Evolutionary conservation across 345 rosid species (phyloP).

Genomic region (Bruguiera gymnorhiza): DNA sequence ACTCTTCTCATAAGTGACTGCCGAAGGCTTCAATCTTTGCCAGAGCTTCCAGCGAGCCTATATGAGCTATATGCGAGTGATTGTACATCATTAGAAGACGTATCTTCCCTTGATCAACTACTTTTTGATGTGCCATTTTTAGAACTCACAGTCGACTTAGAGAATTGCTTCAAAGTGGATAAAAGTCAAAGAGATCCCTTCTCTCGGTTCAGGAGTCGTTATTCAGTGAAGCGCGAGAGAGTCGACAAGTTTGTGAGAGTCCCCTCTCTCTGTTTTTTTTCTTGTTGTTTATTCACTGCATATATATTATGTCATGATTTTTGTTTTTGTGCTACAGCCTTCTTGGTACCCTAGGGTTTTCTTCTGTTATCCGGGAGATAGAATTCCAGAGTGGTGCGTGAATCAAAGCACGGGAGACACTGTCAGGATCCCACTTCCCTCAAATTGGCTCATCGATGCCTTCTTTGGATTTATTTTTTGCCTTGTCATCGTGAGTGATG

Average conservation of each 20-base stretch:
- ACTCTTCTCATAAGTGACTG: neutral
- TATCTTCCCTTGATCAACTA: conserved; percentile 1
- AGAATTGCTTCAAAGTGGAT: conserved; percentile 4
- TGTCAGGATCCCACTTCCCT: neutral
- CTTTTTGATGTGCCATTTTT: neutral
- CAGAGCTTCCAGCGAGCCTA: conserved; percentile 4
- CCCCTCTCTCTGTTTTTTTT: neutral
- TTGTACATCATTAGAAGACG: conserved; percentile 2
- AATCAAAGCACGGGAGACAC: conserved; percentile 5
- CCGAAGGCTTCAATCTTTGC: neutral
- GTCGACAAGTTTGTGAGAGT: neutral
- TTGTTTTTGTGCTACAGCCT: neutral
- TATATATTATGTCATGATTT: neutral
- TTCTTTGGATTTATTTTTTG: conserved; percentile 8
- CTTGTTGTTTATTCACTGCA: neutral
- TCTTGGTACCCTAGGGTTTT: neutral
- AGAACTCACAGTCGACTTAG: neutral
- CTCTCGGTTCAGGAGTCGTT: neutral
- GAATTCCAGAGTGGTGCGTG: conserved; percentile 9
- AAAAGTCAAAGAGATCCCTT: neutral
- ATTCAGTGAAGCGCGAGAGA: neutral
- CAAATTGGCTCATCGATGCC: neutral
- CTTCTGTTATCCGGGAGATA: conserved; percentile 1
- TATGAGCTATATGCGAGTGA: neutral
- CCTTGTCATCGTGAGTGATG: neutral